Base-by-base conservation (phyloP, 805 yeast species). In the Danielozyma ontarioensis region DNA sequence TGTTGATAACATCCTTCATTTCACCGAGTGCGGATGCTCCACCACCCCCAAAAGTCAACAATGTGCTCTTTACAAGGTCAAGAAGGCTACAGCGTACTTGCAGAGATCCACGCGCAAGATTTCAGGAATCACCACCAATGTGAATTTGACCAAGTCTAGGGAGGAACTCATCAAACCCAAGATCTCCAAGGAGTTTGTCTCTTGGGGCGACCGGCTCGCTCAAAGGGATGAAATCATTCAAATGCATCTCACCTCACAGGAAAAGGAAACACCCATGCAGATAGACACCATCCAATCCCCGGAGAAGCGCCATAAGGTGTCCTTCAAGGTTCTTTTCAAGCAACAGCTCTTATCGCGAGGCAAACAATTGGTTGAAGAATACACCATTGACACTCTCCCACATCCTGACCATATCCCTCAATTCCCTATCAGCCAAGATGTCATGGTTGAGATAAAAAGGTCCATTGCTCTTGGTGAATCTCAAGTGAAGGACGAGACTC, bases 21-120 rank as follows among this genome's bases (percentile, higher is more conserved):
- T 76, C 34, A 73, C 74, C 13, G 87, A 80, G 34, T 83, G 94
- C 59, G 77, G 74, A 1, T 73, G 85, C 37, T 57, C 64, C 12
- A 64, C 67, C 1, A 59, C 58, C 25, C 54, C 55, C n/a, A 36
- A 41, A 27, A 40, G 43, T 30, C 44, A 54, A 19, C 77, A 72
- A 13, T 83, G 90, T 57, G 60, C 70, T 15, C 58, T 83, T 8
- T 62, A 69, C 36, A 80, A 77, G 45, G 72, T 80, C 4, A 79
- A 77, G 48, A 80, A 78, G 45, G 75, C 76, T 15, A 73, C 80
- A 2, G 71, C 80, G 2, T 71, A 75, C 41, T 59, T 80, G 26
- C 68, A 74, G 43, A 67, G 86, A 41, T 70, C 83, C 6, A 72
- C 80, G 0, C 66, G 81, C 40, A 75, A 74, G 37, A 64, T 68